Evolutionary conservation across 495 filamentous ascomycete genomes (phyloP).

Genomic region (Opeltia flavorubescens): DNA sequence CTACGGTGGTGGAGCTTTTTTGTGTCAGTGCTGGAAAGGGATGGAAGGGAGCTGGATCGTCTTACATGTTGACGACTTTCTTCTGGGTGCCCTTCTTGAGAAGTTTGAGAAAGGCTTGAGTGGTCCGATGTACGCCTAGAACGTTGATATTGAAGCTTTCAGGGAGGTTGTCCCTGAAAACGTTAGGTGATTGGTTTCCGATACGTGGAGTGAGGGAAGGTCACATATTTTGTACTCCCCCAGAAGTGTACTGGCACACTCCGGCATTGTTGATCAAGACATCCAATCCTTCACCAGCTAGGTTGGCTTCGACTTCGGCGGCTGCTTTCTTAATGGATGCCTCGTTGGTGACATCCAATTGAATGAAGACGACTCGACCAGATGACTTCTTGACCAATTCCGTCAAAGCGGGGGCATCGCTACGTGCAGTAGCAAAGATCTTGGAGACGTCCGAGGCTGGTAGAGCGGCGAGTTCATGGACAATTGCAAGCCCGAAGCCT

Average conservation of each 20-base stretch:
- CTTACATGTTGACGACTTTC: slow-evolving; percentile 31
- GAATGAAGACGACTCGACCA: slow-evolving; percentile 18
- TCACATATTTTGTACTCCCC: slow-evolving; percentile 18
- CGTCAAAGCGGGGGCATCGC: slow-evolving; percentile 14
- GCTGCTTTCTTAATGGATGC: slow-evolving; percentile 19
- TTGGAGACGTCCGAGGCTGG: slow-evolving; percentile 17
- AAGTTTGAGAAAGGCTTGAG: slow-evolving; percentile 27
- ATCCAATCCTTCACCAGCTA: slow-evolving; percentile 23
- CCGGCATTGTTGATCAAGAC: slow-evolving; percentile 31
- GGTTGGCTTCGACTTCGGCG: slow-evolving; percentile 12
- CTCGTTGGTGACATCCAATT: slow-evolving; percentile 20
- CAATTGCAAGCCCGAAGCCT: slow-evolving; percentile 28
- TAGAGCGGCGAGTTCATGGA: slow-evolving; percentile 18
- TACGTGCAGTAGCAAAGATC: slow-evolving; percentile 22
- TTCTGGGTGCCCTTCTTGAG: slow-evolving; percentile 30
- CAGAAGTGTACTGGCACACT: slow-evolving; percentile 13
- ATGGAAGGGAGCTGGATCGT: background rate
- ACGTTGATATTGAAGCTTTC: slow-evolving; percentile 26
- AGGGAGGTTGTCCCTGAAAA: slow-evolving; percentile 20
- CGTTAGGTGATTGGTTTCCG: background rate
- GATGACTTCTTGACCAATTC: slow-evolving; percentile 15
- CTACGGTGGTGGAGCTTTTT: slow-evolving; percentile 23
- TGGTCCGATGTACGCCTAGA: slow-evolving; percentile 22
- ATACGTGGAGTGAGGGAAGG: background rate
- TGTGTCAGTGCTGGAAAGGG: background rate